Percentiles rank a stretch among this genome's conserved stretches.
Evolutionary conservation across 257 asterid species (phyloP).

Genomic region (Nicotiana sylvestris): DNA sequence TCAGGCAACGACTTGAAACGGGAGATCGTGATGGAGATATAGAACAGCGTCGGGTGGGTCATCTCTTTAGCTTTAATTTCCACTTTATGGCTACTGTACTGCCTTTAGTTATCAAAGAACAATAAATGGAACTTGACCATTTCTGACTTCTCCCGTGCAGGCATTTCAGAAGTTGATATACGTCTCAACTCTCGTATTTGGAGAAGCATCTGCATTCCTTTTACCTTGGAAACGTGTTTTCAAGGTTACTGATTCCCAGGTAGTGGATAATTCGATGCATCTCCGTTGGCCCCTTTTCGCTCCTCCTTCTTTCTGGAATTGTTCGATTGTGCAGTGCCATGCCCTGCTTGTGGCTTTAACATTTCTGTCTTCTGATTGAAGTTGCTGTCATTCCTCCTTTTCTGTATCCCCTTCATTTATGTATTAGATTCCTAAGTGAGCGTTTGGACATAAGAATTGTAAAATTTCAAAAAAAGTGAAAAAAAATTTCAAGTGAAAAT

Average conservation of each 20-base stretch:
- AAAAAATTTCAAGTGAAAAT: too few species aligned
- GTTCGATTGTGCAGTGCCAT: not conserved
- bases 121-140: conserved; percentile 50
- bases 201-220: conserved; percentile 90
- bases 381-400: not conserved
- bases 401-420: not conserved
- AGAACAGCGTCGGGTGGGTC: conserved; percentile 79
- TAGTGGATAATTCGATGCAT: conserved; percentile 21
- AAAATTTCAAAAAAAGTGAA: too few species aligned
- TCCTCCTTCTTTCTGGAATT: not conserved
- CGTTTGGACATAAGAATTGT: too few species aligned
- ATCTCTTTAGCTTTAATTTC: conserved; percentile 16
- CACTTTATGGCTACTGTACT: conserved; percentile 8
- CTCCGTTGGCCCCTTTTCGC: not conserved
- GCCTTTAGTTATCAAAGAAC: conserved; percentile 8
- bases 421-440: not conserved
- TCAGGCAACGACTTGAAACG: conserved; percentile 93
- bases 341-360: not conserved
- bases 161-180: conserved; percentile 98
- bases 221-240: conserved; percentile 99
- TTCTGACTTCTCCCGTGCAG: conserved; percentile 67
- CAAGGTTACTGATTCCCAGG: conserved; percentile 94
- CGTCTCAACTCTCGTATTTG: conserved; percentile 89
- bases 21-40: conserved; percentile 77
- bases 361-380: not conserved